phyloP scores from a whole-genome alignment of 2,329 filamentous ascomycete species.

The Scleromitrula shiraiana region DNA sequence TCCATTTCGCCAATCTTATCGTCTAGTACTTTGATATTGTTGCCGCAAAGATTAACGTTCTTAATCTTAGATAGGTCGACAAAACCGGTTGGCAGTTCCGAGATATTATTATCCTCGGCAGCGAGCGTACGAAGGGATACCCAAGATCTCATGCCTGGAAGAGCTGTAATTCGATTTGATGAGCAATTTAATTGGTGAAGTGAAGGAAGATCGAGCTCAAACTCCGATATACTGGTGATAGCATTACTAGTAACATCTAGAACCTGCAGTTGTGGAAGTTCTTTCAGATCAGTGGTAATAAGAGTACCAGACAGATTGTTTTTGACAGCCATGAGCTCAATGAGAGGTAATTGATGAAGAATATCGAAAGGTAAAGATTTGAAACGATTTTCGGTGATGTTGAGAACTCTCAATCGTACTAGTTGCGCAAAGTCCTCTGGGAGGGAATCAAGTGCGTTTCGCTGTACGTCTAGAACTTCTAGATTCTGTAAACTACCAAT shows the following conservation, averaged over 20 bases:
- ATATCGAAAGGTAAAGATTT: conserved; percentile 61
- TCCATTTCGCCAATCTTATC: conserved; percentile 75
- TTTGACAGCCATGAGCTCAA: conserved; percentile 65
- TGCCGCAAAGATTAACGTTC: conserved; percentile 76
- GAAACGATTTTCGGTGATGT: conserved; percentile 73
- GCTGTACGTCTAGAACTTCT: conserved; percentile 73
- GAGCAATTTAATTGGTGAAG: conserved; percentile 70
- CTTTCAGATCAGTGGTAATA: conserved; percentile 52
- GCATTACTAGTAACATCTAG: conserved; percentile 75
- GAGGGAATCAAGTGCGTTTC: conserved; percentile 67
- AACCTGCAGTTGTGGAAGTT: conserved; percentile 58
- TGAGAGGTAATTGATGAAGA: conserved; percentile 60
- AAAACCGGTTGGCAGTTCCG: conserved; percentile 69
- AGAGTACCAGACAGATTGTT: conserved; percentile 71
- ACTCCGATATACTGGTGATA: conserved; percentile 37
- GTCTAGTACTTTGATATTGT: conserved; percentile 71
- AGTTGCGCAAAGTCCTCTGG: conserved; percentile 62
- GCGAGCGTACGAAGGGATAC: conserved; percentile 62
- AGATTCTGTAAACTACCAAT: conserved; percentile 59
- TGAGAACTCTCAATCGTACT: conserved; percentile 62
- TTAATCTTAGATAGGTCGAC: conserved; percentile 57
- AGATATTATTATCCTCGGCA: conserved; percentile 75
- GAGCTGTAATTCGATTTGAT: conserved; percentile 64
- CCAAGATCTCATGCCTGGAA: conserved; percentile 74
- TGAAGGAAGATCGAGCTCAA: conserved; percentile 46